Conservation (phyloP, 2,329 filamentous ascomycete species). For the Chrysosporium queenslandicum region DNA sequence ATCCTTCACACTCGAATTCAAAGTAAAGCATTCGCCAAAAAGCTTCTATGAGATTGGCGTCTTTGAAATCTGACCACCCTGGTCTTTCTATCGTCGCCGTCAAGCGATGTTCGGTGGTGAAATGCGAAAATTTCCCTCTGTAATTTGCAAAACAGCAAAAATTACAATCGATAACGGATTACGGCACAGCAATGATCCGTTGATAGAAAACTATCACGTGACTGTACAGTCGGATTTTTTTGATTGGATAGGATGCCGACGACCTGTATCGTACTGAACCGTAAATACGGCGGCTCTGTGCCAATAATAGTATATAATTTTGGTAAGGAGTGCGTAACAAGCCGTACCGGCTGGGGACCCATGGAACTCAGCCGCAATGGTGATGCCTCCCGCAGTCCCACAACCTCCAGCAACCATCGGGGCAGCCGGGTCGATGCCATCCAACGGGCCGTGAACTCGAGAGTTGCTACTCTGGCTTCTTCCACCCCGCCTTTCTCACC, state of each 20-base stretch:
- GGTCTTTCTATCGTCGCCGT: background rate
- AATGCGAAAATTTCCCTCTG: too few species aligned
- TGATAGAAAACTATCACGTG: too few species aligned
- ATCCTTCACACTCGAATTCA: too few species aligned
- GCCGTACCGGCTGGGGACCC: background rate
- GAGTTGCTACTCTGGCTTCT: slow-evolving; percentile 1
- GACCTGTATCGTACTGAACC: background rate
- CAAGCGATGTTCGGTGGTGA: background rate
- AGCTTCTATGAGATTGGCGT: too few species aligned
- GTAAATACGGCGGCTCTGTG: background rate
- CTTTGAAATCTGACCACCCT: background rate
- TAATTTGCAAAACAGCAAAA: too few species aligned
- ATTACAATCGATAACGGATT: too few species aligned
- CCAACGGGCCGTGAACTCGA: background rate
- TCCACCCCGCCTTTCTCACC: background rate
- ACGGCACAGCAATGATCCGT: too few species aligned
- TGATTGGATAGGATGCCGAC: slow-evolving; percentile 2
- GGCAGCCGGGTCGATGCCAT: background rate
- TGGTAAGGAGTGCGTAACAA: background rate
- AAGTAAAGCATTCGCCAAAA: background rate
- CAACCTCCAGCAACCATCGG: background rate
- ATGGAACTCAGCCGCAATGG: slow-evolving; percentile 5
- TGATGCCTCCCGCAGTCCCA: background rate
- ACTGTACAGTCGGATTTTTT: too few species aligned
- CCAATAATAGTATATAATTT: background rate